These are phyloP conservation scores for Isabelozyma rhagii DNA, from an alignment of 805 yeast genomes.

Conservation along the genomic window DNA sequence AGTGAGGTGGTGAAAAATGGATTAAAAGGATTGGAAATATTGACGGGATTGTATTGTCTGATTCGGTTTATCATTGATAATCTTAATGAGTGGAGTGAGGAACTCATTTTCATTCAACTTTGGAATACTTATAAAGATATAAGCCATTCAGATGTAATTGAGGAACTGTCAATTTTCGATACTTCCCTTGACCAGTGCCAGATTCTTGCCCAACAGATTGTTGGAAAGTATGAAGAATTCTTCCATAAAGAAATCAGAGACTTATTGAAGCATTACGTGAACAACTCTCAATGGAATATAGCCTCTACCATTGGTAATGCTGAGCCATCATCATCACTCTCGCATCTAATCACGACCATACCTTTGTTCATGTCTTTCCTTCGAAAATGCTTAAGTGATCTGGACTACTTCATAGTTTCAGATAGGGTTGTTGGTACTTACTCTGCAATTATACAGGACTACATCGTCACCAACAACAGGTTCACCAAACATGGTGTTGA, in stretches of 20 bases:
- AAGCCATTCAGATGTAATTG: conserved; percentile 8
- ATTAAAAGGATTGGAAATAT: conserved; percentile 21
- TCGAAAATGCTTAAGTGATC: conserved; percentile 16
- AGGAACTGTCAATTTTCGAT: conserved; percentile 29
- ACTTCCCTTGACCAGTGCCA: conserved; percentile 19
- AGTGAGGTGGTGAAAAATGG: conserved; percentile 11
- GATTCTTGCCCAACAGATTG: conserved; percentile 13
- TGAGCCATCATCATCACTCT: conserved; percentile 19
- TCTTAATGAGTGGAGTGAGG: conserved; percentile 37
- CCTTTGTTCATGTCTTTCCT: conserved; percentile 25
- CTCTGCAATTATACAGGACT: conserved; percentile 30
- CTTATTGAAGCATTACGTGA: conserved; percentile 34
- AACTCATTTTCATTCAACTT: conserved; percentile 37
- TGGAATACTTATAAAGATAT: conserved; percentile 30
- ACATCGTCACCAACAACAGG: conserved; percentile 36
- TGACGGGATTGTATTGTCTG: conserved; percentile 35
- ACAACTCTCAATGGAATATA: conserved; percentile 32
- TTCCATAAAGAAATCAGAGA: conserved; percentile 30
- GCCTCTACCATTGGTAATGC: conserved; percentile 3
- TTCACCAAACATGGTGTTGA: conserved; percentile 28
- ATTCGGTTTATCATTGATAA: conserved; percentile 23
- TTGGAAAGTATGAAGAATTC: conserved; percentile 23
- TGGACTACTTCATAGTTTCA: conserved; percentile 29
- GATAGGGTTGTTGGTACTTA: conserved; percentile 24
- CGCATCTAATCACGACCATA: conserved; percentile 17